Conservation (phyloP, 441 rosid species). For the Arabidopsis hybrid region DNA sequence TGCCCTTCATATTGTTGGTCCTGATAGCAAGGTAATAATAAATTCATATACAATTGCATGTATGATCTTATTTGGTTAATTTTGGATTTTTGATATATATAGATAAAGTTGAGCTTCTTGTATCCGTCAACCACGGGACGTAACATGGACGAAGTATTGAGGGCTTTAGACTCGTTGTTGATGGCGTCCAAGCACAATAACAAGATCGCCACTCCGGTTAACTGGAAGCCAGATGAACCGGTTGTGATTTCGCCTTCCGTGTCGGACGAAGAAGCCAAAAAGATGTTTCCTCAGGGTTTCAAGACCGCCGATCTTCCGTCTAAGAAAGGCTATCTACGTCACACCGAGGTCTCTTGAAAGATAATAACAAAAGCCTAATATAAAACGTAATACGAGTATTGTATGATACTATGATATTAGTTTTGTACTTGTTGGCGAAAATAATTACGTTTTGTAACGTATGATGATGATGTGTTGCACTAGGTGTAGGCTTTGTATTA, state of each 20-base stretch:
- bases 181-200: conserved; percentile 54
- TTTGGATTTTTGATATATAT: background rate
- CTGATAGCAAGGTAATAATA: conserved; percentile 61
- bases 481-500: background rate
- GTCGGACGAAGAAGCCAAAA: conserved; percentile 63
- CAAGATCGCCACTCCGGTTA: conserved; percentile 72
- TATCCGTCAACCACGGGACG: conserved; percentile 78
- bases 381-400: background rate
- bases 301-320: conserved; percentile 70
- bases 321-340: conserved; percentile 64
- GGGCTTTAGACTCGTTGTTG: conserved; percentile 74
- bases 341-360: conserved; percentile 47
- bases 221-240: conserved; percentile 84
- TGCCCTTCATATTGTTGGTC: conserved; percentile 77
- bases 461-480: background rate
- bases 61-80: background rate
- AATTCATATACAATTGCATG: background rate
- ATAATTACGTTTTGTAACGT: conserved; percentile 11
- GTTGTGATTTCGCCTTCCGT: conserved; percentile 70
- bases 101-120: conserved; percentile 83
- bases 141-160: conserved; percentile 84
- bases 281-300: conserved; percentile 69
- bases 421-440: background rate
- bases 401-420: conserved; percentile 9
- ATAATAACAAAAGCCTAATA: background rate